Evolutionary conservation across 306 rosid species (phyloP), one percentile per base, ranked within the genome.

Genomic region (Ziziphus jujuba): DNA sequence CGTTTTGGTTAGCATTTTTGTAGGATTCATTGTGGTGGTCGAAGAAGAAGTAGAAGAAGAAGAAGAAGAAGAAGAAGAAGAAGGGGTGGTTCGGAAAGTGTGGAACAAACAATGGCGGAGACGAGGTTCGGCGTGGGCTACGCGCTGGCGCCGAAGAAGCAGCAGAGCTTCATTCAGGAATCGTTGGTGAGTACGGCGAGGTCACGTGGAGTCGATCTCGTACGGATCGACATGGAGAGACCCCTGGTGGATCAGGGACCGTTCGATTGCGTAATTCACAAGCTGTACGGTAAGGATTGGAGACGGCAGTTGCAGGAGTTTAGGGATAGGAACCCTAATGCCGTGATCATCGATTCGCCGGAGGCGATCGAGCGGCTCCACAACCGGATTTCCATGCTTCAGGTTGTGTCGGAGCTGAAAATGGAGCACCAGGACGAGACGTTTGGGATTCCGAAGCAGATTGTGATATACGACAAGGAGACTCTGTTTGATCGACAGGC

Each of bases 381-480:
- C 70, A 87, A 89, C 79, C 81, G 98, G 64, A 91, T 91, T 55
- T 91, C 98, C 21, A 91, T 91, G 98, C 83, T 91, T 49, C 95
- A 89, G 87, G 98, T 82, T 34, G 98, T 91, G 5, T 78, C 98
- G 2, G 98, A 85, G 89, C 86, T 89, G 51, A 69, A 21, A 73
- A 78, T 82, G 22, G 95, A 73, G 36, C 72, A 78, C 57, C 73
- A 63, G 35, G 65, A 34, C 36, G 86, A 87, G 24, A 82, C 96
- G 56, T 91, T 89, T 22, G 98, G 98, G 79, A 84, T 91, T 79
- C 98, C 98, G 3, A 85, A 89, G 80, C 98, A 91, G 83, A 87
- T 89, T 62, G 95, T 87, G 14, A 84, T 91, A 49, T 89, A 87
- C 59, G 98, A 91, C 69, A 85, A 77, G 74, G 92, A 85, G 49